Conservation (phyloP, 2,329 filamentous ascomycete genomes). For the Monosporascus ibericus region DNA sequence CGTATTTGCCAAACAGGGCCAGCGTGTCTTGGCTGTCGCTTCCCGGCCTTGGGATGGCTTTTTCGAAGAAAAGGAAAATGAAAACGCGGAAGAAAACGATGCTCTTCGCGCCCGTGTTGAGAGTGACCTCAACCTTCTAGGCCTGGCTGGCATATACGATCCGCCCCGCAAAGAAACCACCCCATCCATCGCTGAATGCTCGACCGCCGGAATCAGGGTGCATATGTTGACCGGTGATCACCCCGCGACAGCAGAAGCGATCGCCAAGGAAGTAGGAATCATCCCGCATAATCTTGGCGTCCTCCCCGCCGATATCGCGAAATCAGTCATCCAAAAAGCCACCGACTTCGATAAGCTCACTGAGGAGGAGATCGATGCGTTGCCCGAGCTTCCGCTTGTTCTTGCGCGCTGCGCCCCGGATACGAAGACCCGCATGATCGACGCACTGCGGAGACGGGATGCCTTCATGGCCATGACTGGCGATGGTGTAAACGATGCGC, state of each 20-base stretch:
- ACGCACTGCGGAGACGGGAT: conserved; percentile 71
- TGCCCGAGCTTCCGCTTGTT: conserved; percentile 72
- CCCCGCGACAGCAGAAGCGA: conserved; percentile 69
- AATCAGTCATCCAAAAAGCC: conserved; percentile 67
- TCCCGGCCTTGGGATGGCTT: conserved; percentile 54
- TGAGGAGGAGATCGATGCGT: conserved; percentile 67
- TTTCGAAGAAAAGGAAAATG: conserved; percentile 28
- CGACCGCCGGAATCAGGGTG: conserved; percentile 68
- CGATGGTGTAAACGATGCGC: conserved; percentile 82
- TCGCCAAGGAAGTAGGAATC: conserved; percentile 74
- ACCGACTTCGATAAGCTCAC: conserved; percentile 72
- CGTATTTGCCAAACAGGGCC: conserved; percentile 57
- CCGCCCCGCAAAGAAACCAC: conserved; percentile 78
- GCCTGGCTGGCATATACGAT: conserved; percentile 82
- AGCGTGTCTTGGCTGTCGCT: conserved; percentile 66
- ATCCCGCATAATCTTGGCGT: conserved; percentile 57
- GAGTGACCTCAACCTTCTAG: conserved; percentile 63
- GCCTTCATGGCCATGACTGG: conserved; percentile 83
- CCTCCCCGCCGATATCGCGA: conserved; percentile 56
- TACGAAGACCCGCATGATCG: conserved; percentile 88
- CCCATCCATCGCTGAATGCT: conserved; percentile 62
- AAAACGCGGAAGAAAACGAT: conserved; percentile 31
- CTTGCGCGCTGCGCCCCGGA: conserved; percentile 79
- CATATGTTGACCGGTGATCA: conserved; percentile 86
- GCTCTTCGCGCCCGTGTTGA: conserved; percentile 58